A percentile compares a stretch with the other conserved stretches of the same genome.
Conservation (phyloP, 1,139 yeast genomes). For the Geotrichum klebahnii region DNA sequence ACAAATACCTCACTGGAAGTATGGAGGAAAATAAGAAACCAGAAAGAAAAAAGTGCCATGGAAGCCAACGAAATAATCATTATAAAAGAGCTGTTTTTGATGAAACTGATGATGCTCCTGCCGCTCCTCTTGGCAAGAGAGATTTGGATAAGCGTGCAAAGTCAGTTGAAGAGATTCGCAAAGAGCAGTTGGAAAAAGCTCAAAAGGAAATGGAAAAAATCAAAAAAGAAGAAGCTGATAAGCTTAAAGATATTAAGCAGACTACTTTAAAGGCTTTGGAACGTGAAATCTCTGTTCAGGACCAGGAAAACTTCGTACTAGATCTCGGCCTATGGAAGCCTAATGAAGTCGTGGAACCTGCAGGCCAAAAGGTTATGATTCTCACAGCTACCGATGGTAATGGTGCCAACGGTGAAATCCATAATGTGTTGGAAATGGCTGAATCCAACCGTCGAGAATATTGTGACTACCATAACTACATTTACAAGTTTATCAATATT, state of each 20-base stretch:
- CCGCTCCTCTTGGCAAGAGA: too few species aligned
- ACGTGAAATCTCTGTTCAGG: conserved; percentile 13
- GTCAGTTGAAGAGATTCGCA: not conserved
- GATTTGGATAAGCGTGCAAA: too few species aligned
- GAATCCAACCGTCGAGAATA: conserved; percentile 36
- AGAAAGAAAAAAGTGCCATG: not conserved
- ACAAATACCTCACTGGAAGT: not conserved
- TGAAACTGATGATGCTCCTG: not conserved
- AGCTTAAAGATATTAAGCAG: conserved; percentile 17
- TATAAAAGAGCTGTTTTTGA: not conserved
- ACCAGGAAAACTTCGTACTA: conserved; percentile 12
- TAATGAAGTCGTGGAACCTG: conserved; percentile 26
- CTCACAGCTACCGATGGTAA: conserved; percentile 34
- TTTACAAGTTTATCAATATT: conserved; percentile 34
- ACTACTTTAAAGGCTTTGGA: conserved; percentile 8
- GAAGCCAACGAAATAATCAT: not conserved
- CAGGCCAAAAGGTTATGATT: conserved; percentile 32
- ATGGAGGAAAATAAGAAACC: not conserved
- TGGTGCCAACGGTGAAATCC: conserved; percentile 25
- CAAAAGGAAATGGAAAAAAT: conserved; percentile 14
- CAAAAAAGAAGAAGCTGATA: conserved; percentile 15
- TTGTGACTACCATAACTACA: conserved; percentile 35
- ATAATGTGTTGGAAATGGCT: conserved; percentile 30
- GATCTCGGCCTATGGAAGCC: conserved; percentile 14
- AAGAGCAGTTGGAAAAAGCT: conserved; percentile 18